Conservation (phyloP, 208 protist genomes). For the Acanthamoeba divionensis region DNA sequence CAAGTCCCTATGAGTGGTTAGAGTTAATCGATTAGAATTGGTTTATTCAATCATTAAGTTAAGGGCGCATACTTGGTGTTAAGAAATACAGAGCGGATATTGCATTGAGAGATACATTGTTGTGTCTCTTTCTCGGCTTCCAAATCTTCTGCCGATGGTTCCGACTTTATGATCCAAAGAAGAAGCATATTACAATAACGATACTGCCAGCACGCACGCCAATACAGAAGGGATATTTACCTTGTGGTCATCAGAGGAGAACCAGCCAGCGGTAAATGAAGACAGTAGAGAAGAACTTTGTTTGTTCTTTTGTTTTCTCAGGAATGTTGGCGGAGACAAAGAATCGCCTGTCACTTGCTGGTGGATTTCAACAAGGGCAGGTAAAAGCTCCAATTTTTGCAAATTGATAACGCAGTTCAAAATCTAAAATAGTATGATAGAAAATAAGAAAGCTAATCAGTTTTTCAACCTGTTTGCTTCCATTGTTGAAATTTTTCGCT, state of each 20-base stretch:
- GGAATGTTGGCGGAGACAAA: not conserved
- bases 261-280: not conserved
- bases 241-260: not conserved
- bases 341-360: not conserved
- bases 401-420: not conserved
- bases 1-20: not conserved
- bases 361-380: not conserved
- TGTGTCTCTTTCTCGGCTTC: not conserved
- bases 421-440: too few relatives aligned
- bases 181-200: too few relatives aligned
- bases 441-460: too few relatives aligned
- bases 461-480: too few relatives aligned
- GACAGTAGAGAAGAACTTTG: not conserved
- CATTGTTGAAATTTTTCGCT: too few relatives aligned
- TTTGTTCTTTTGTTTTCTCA: not conserved
- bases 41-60: too few relatives aligned
- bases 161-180: too few relatives aligned
- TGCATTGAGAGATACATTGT: not conserved
- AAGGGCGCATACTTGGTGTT: not conserved
- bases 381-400: not conserved
- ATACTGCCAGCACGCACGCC: too few relatives aligned
- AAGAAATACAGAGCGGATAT: not conserved
- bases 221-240: too few relatives aligned
- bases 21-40: too few relatives aligned
- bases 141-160: conserved; percentile 6